Conservation (phyloP, 1,284 basidiomycete species). For the Rhodofomes roseus region DNA sequence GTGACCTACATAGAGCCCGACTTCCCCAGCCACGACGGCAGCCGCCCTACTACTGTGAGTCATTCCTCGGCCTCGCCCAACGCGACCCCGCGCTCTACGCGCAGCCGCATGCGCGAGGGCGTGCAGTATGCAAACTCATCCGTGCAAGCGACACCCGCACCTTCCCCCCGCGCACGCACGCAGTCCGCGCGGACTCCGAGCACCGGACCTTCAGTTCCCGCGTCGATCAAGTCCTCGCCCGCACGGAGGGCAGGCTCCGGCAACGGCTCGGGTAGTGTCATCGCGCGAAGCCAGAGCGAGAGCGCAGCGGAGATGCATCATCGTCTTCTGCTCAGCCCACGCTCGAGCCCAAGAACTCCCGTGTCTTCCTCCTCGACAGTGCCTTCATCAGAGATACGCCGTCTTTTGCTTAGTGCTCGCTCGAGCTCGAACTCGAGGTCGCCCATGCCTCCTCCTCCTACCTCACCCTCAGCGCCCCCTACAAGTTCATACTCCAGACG, state of each 20-base stretch:
- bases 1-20: conserved; percentile 3
- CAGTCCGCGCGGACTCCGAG: background rate
- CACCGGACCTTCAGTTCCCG: background rate
- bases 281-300: conserved; percentile 2
- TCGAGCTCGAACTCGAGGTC: too few relatives aligned
- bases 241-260: background rate
- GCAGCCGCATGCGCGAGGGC: background rate
- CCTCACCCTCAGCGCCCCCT: too few relatives aligned
- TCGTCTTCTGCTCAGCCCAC: background rate
- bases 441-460: too few relatives aligned
- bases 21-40: background rate
- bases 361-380: background rate
- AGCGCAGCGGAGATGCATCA: background rate
- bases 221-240: background rate
- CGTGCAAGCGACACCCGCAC: background rate
- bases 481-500: too few relatives aligned
- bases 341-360: background rate
- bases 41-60: background rate
- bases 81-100: background rate
- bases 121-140: background rate
- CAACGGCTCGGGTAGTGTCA: background rate
- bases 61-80: too few relatives aligned
- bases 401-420: too few relatives aligned
- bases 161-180: background rate
- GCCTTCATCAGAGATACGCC: background rate